Base-by-base conservation (phyloP, 192 early-diverging fungal genomes). In the Gaertneriomyces sp. region DNA sequence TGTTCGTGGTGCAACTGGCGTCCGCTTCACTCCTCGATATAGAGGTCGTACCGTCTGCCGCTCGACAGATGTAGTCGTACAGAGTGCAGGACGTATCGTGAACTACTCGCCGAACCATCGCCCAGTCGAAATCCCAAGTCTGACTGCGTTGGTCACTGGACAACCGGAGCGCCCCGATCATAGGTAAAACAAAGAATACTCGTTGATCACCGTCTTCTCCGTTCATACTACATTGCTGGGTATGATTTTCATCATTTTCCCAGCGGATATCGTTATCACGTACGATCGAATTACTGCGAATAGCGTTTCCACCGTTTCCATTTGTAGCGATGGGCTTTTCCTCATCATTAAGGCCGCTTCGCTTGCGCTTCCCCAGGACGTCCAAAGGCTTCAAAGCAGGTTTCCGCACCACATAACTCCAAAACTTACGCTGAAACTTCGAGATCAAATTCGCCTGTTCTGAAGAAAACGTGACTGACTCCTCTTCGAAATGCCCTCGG, bases 391-490 rank as follows among this genome's bases (percentile, higher is more conserved):
- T 16, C 20, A 33, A 53, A 38, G 58, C 10, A 14, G 43, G 62
- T 9, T 57, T 47, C 3, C 59, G 17, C 33, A 74, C 12, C 14
- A 66, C 57, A 5, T 68, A 12, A 47, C 63, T 59, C 78, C 78
- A 80, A 38, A 77, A 75, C 20, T 40, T 45, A 12, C 17, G 45
- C 47, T 80, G 78, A 63, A 80, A 80, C 40, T 43, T n/a, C 33
- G 25, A 46, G 25, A 79, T n/a, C 5, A 10, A 8, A 43, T 59
- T 52, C 9, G 63, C 16, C 42, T 78, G 56, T 3, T 60, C 45
- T 11, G 9, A n/a, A 5, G 38, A 10, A 41, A 78, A 68, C 53
- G 17, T 20, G n/a, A 77, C 66, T 10, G 73, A 55, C 58, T 55
- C 41, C 11, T 58, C 14, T 12, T 7, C 39, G 38, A 12, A 7